Conservation (phyloP, 192 early-diverging fungal species). For the Funneliformis mosseae region DNA sequence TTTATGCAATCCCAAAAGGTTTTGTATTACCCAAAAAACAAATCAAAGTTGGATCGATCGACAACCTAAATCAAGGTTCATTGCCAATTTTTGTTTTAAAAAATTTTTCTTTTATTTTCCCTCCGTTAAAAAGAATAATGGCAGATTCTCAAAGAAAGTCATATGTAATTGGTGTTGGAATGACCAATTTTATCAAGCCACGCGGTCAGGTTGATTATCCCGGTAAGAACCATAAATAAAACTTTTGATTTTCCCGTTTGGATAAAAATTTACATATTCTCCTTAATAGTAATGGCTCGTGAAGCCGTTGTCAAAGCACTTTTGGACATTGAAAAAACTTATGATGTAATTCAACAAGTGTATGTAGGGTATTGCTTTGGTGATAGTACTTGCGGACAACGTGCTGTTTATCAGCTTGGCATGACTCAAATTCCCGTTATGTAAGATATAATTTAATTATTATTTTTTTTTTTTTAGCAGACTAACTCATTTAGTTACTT, state of each 20-base stretch:
- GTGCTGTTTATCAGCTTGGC: slow-evolving; percentile 72
- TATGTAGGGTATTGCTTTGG: slow-evolving; percentile 57
- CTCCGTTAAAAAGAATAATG: neutral
- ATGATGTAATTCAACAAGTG: slow-evolving; percentile 65
- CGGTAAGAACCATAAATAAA: no score
- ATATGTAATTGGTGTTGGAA: slow-evolving; percentile 61
- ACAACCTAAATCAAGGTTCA: no score
- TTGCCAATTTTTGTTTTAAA: no score
- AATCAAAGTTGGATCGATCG: no score
- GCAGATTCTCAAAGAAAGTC: slow-evolving; percentile 33
- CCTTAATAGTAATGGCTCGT: slow-evolving; percentile 51
- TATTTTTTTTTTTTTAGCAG: neutral
- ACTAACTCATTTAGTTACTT: neutral
- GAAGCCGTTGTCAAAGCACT: slow-evolving; percentile 72
- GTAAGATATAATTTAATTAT: slow-evolving; percentile 9
- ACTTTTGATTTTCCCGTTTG: no score
- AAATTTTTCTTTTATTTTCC: no score
- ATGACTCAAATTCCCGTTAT: slow-evolving; percentile 70
- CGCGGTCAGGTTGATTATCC: slow-evolving; percentile 56
- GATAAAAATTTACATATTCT: neutral
- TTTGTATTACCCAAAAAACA: no score
- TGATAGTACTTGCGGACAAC: slow-evolving; percentile 70
- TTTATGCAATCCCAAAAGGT: no score
- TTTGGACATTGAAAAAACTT: slow-evolving; percentile 69
- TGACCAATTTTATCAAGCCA: slow-evolving; percentile 64